Conservation (phyloP, 2,329 filamentous ascomycete species). For the Neospermospora avenae region DNA sequence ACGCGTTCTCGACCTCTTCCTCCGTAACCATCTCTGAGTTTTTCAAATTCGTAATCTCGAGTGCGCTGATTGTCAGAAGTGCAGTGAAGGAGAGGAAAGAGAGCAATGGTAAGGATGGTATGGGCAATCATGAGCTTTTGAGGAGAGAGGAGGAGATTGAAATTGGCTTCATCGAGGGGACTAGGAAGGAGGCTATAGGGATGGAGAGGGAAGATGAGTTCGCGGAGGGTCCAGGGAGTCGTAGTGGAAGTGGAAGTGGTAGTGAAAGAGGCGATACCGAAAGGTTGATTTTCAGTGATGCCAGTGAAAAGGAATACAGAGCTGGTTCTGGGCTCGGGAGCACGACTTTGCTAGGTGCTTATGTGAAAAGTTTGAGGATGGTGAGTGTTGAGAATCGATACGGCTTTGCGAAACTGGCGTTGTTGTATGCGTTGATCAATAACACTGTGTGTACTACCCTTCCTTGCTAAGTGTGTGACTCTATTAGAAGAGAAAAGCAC, state of each 20-base stretch:
- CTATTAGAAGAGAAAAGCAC: not conserved
- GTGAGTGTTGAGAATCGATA: constrained; percentile 33
- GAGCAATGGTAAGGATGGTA: not conserved
- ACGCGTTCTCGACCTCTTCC: constrained; percentile 30
- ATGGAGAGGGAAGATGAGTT: not conserved
- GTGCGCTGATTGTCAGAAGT: constrained; percentile 33
- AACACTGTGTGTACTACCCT: constrained; percentile 29
- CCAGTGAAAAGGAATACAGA: not conserved
- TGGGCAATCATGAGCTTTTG: constrained; percentile 4
- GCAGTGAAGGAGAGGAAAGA: constrained; percentile 20
- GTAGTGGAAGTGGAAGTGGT: not conserved
- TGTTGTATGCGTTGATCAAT: constrained; percentile 38
- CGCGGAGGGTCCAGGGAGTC: not conserved
- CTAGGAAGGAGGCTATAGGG: not conserved
- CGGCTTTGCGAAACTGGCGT: constrained; percentile 35
- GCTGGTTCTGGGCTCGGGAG: not conserved
- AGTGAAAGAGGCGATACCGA: not conserved
- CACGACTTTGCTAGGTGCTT: not conserved
- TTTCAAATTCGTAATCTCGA: constrained; percentile 35
- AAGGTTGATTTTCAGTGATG: constrained; percentile 1
- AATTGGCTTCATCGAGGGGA: not conserved
- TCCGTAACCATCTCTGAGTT: constrained; percentile 37
- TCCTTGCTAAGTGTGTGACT: not conserved
- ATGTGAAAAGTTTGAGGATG: constrained; percentile 19
- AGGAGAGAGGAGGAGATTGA: not conserved